Conservation (phyloP, 345 rosid species). For the Linum trigynum region DNA sequence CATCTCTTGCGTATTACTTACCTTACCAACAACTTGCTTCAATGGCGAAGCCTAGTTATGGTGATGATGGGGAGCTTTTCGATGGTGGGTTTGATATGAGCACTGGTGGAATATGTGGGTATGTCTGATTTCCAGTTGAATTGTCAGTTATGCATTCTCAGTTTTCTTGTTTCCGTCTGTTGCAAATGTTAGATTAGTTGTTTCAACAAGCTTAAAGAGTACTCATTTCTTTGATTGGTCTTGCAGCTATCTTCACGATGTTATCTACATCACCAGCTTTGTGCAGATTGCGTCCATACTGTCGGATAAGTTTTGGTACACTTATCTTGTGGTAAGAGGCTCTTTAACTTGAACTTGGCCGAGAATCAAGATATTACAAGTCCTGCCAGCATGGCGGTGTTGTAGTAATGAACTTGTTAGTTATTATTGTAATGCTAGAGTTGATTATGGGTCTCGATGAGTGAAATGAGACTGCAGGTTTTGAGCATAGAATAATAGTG, state of each 20-base stretch:
- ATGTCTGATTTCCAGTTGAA: conserved; percentile 9
- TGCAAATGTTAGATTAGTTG: background rate
- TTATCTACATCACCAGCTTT: conserved; percentile 75
- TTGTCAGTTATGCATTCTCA: background rate
- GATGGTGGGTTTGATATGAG: conserved; percentile 89
- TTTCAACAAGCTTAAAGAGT: background rate
- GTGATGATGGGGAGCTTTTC: conserved; percentile 64
- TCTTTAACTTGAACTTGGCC: background rate
- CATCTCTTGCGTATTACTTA: conserved; percentile 48
- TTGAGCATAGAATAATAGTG: background rate
- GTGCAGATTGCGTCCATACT: conserved; percentile 74
- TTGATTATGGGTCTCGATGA: no score
- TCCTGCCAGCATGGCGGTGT: no score
- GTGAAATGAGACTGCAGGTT: no score
- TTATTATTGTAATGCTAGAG: no score
- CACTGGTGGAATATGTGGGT: conserved; percentile 91
- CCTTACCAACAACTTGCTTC: conserved; percentile 67
- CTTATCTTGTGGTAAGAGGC: conserved; percentile 63
- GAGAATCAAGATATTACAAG: background rate
- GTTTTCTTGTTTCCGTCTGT: background rate
- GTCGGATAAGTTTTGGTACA: conserved; percentile 78
- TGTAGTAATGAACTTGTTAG: no score
- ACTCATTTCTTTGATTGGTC: background rate
- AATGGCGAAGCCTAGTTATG: conserved; percentile 68
- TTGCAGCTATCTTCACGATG: conserved; percentile 70